Base-by-base conservation (phyloP, 2,329 filamentous ascomycete species). In the Ampelomyces quisqualis region DNA sequence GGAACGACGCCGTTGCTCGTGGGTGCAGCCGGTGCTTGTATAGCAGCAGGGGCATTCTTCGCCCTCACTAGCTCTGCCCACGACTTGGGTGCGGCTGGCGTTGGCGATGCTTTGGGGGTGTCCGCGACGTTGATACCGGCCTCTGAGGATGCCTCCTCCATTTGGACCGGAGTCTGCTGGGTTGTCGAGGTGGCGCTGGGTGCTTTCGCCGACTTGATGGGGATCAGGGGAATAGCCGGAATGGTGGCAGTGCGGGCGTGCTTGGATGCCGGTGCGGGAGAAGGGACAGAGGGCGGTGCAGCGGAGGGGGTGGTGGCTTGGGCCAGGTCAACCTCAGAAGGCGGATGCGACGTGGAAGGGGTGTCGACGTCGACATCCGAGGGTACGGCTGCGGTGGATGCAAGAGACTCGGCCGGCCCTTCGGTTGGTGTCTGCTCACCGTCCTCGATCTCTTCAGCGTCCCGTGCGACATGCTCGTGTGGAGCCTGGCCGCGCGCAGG, bases 51-150 rank as follows among this genome's bases (percentile, higher is more conserved):
- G 31, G 70, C 51, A 34, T 72, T 67, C 52, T 78, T 77, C 7
- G 75, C 70, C 38, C 81, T 77, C 37, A 88, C 77, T 30, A 88
- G 72, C 49, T 85, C 84, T 18, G 84, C 82, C 84, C 84, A 88
- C 2, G 80, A 82, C 57, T 84, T 76, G 7, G 72, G 72, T 7
- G 67, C 53, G 18, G 78, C 76, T n/a, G 74, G 69, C 31, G 74
- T 70, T n/a, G 68, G 63, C 1, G 71, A 65, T 46, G 68, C 62
- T 33, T 73, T 73, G 4, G 64, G 50, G 11, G 68, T 50, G 27
- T 70, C 64, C 17, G 71, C 70, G 11, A 53, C 45, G 21, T 37
- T 51, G 6, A 18, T 46, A 19, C 20, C 43, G 1, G 40, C 32
- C 19, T 59, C 57, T 11, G 47, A 13, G 7, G 44, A 33, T 13